Evolutionary conservation across 1,139 yeast genomes (phyloP).

Genomic region (Pichia sp.): DNA sequence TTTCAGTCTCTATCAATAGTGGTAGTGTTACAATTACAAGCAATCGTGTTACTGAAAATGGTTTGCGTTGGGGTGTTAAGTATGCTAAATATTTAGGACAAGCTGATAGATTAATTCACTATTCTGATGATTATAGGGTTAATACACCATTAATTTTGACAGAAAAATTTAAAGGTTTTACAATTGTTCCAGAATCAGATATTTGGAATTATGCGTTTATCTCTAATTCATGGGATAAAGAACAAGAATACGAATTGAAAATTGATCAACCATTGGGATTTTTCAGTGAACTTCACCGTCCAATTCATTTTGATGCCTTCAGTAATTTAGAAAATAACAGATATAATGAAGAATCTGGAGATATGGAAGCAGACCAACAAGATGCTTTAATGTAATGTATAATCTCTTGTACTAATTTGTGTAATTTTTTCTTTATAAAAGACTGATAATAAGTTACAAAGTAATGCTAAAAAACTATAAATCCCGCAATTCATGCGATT

Average conservation of each 20-base stretch:
- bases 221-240: constrained; percentile 75
- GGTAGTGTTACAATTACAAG: constrained; percentile 81
- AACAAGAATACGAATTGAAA: constrained; percentile 56
- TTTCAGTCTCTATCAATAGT: constrained; percentile 70
- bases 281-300: constrained; percentile 83
- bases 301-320: constrained; percentile 76
- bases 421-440: no score
- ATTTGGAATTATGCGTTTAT: constrained; percentile 90
- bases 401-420: no score
- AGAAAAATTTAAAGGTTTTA: constrained; percentile 73
- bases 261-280: constrained; percentile 75
- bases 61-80: constrained; percentile 69
- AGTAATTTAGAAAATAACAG: constrained; percentile 47
- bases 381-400: constrained; percentile 32
- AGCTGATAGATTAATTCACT: constrained; percentile 36
- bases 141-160: constrained; percentile 70
- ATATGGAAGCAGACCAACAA: constrained; percentile 71
- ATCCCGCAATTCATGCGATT: constrained; percentile 32
- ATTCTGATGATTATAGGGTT: constrained; percentile 48
- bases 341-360: constrained; percentile 31
- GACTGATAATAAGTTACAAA: background rate
- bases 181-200: constrained; percentile 77
- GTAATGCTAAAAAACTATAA: background rate
- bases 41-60: constrained; percentile 54
- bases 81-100: constrained; percentile 48